These are phyloP conservation scores for Akanthomyces lecanii DNA, from an alignment of 2,329 filamentous ascomycete species.

Conservation along the genomic window DNA sequence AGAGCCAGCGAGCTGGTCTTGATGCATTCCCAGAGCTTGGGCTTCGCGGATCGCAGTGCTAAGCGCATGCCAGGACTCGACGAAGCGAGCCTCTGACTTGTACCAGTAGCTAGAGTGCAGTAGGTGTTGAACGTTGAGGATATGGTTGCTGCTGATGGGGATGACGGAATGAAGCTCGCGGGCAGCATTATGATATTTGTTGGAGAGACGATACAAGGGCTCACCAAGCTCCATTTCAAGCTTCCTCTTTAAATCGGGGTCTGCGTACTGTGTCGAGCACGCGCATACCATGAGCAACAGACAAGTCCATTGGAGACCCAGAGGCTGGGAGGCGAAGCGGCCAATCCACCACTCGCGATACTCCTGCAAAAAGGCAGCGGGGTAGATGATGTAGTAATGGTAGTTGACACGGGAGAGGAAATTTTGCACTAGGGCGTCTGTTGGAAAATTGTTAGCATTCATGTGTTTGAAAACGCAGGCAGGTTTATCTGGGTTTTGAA, in stretches of 20 bases:
- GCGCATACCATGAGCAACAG: constrained; percentile 36
- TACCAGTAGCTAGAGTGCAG: constrained; percentile 37
- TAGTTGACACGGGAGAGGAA: constrained; percentile 36
- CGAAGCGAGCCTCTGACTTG: constrained; percentile 33
- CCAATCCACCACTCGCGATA: constrained; percentile 34
- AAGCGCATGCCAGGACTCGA: constrained; percentile 36
- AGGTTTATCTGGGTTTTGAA: background rate
- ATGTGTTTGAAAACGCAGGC: background rate
- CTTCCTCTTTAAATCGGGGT: constrained; percentile 27
- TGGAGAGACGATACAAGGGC: constrained; percentile 26
- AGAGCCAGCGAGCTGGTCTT: constrained; percentile 26
- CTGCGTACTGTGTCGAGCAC: constrained; percentile 33
- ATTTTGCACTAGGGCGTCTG: constrained; percentile 36
- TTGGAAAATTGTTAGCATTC: background rate
- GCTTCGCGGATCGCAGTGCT: constrained; percentile 34
- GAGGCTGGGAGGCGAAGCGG: constrained; percentile 27
- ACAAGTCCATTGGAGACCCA: constrained; percentile 35
- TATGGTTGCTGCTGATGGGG: constrained; percentile 30
- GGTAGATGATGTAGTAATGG: constrained; percentile 38
- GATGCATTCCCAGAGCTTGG: constrained; percentile 32
- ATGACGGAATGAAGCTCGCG: constrained; percentile 31
- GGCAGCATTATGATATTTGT: constrained; percentile 31
- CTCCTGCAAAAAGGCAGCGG: constrained; percentile 32
- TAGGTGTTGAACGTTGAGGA: constrained; percentile 33
- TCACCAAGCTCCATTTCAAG: constrained; percentile 31